Base-by-base conservation (phyloP, 164 flowering plant genomes). In the Houttuynia cordata region DNA sequence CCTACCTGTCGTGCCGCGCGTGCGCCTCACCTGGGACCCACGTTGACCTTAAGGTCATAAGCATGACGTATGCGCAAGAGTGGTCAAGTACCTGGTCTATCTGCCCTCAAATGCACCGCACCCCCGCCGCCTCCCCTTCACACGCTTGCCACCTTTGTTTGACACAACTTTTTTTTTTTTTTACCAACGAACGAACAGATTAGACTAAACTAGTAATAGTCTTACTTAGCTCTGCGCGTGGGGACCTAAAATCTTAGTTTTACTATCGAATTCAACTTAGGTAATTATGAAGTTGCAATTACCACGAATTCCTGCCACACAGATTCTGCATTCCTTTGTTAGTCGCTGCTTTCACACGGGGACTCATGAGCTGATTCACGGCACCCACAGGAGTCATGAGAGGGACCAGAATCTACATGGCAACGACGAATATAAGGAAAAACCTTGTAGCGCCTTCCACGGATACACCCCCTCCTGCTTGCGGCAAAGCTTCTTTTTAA, bases 11-110 rank as follows among this genome's bases (percentile, higher is more conserved):
- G 20, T 21, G 10, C 34, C 64, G 45, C 65, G 65, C 65, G 65
- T 55, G 65, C 59, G 51, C 37, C 52, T 14, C 23, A 30, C 52
- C 1, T 24, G 65, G 65, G 51, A 1, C 65, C 65, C 65, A 62
- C 59, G 65, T 62, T 62, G 65, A 62, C 59, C 41, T 52, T 1
- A 1, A 12, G 52, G 59, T 62, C 64, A 62, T 62, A 55, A 62
- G 59, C 65, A 62, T 62, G 65, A 55, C 59, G 65, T 30, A 30
- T 30, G 54, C 65, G 14, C 42, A 52, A 0, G 18, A 19, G 62
- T n/a, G n/a, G n/a, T 21, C 57, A 54, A 14, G 34, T 18, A 21
- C 34, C 51, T 14, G n/a, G 18, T 19, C 55, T 23, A n/a, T n/a
- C 55, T 52, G 23, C 17, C 19, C n/a, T n/a, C 23, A 20, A 52